These are phyloP conservation scores for Neoboletus magnificus DNA, from an alignment of 768 basidiomycete species.

Conservation along the genomic window DNA sequence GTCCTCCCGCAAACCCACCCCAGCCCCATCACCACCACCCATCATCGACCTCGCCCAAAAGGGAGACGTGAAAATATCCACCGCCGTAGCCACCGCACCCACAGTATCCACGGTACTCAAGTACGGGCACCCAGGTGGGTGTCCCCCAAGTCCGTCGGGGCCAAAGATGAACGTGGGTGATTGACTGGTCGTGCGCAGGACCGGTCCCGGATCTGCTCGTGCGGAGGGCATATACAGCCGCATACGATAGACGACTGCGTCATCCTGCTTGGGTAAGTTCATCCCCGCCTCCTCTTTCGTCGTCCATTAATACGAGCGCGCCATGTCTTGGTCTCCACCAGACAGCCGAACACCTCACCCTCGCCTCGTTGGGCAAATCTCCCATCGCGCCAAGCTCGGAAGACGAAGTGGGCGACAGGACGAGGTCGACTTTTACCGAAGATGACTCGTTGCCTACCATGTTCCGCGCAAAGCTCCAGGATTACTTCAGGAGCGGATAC, in stretches of 20 bases:
- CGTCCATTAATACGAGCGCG: not conserved
- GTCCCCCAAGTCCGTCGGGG: not conserved
- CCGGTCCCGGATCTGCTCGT: constrained; percentile 79
- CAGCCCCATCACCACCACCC: constrained; percentile 18
- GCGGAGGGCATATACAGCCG: constrained; percentile 81
- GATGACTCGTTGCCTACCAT: constrained; percentile 70
- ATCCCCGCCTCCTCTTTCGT: too few species aligned
- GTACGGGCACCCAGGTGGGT: constrained; percentile 22
- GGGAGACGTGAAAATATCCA: constrained; percentile 43
- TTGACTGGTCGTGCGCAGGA: constrained; percentile 46
- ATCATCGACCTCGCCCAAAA: constrained; percentile 46
- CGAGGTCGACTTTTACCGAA: constrained; percentile 77
- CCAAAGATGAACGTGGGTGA: not conserved
- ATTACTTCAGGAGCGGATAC: constrained; percentile 92
- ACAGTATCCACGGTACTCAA: constrained; percentile 49
- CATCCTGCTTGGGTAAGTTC: constrained; percentile 89
- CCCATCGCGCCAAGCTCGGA: constrained; percentile 29
- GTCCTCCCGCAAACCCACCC: constrained; percentile 31
- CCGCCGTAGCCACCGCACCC: constrained; percentile 22
- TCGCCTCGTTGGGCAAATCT: constrained; percentile 63
- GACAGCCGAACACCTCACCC: constrained; percentile 95
- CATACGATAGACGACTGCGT: constrained; percentile 84
- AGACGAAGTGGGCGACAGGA: constrained; percentile 58
- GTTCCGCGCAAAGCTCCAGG: constrained; percentile 82
- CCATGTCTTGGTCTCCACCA: constrained; percentile 26